Evolutionary conservation across 805 yeast species (phyloP).

Genomic region (Metschnikowia sp.): DNA sequence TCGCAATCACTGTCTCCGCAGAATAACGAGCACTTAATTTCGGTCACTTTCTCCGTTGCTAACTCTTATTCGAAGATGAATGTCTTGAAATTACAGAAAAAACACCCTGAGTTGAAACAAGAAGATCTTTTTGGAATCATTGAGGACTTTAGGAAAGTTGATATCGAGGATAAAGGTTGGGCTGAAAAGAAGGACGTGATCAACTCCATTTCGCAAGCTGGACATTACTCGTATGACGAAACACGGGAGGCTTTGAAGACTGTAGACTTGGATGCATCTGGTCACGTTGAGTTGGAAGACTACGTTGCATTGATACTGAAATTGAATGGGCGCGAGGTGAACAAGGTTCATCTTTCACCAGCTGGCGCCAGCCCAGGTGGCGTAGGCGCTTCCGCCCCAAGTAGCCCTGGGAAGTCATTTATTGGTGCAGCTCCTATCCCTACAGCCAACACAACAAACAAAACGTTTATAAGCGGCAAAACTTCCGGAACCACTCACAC

Average conservation of each 20-base stretch:
- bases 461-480: slow-evolving; percentile 79
- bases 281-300: slow-evolving; percentile 94
- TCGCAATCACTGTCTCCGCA: slow-evolving; percentile 4
- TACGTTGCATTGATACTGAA: slow-evolving; percentile 82
- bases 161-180: slow-evolving; percentile 89
- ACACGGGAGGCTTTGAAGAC: slow-evolving; percentile 90
- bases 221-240: slow-evolving; percentile 82
- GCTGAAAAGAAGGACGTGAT: slow-evolving; percentile 88
- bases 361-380: neutral
- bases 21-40: neutral
- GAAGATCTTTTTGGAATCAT: slow-evolving; percentile 81
- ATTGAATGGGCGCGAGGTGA: slow-evolving; percentile 48
- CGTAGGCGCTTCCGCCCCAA: slow-evolving; percentile 2
- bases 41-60: neutral
- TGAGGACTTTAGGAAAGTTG: slow-evolving; percentile 82
- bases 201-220: slow-evolving; percentile 74
- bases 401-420: slow-evolving; percentile 20
- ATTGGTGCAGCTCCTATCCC: slow-evolving; percentile 36
- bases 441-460: slow-evolving; percentile 48
- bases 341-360: slow-evolving; percentile 6
- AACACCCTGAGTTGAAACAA: slow-evolving; percentile 81
- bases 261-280: slow-evolving; percentile 93
- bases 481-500: slow-evolving; percentile 94
- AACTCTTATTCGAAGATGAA: slow-evolving; percentile 26
- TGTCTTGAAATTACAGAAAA: slow-evolving; percentile 54